Base-by-base conservation (phyloP, 2,329 filamentous ascomycete species). In the Aspergillus aculeatinus region DNA sequence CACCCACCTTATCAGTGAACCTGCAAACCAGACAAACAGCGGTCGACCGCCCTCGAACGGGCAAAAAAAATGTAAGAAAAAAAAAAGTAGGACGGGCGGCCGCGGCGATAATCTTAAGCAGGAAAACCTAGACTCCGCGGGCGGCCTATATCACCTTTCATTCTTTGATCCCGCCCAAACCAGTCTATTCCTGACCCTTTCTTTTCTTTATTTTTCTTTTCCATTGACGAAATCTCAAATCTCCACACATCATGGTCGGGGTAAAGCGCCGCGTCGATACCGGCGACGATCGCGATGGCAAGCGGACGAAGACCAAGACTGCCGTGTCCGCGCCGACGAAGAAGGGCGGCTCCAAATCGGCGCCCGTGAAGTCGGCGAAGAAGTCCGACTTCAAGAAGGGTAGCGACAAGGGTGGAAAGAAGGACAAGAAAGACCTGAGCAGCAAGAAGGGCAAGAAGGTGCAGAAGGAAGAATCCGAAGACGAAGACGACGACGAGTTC, bases 401-500 rank as follows among this genome's bases (percentile, higher is more conserved):
- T 7, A 5, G 14, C 9, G 57, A 58, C 6, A 76, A 75, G 60
- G 58, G 65, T 14, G 66, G 55, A 64, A 74, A 76, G 71, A 65
- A 65, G 64, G 75, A 70, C 62, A 73, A 70, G 61, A 74, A 71
- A 53, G 19, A 55, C 3, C 67, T 68, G 9, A 76, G 76, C 59
- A 77, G 74, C 63, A 73, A 76, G 61, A 67, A 61, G 5, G 59
- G 70, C 59, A 77, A 74, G 64, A 73, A 76, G 62, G 67, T 61
- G 4, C 60, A 70, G 60, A 67, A 75, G 56, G 74, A 76, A 23
- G 77, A 78, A 60, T 74, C 79, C 72, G 74, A 74, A 25, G 76
- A 74, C 27, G 75, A 78, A 57, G 79, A 74, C 21, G 83, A 82
- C 2, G 83, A 85, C 60, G 79, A 79, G 23, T 84, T 84, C 10